Conservation (phyloP, 202 grass and related monocot genomes). For the Eragrostis tef region DNA sequence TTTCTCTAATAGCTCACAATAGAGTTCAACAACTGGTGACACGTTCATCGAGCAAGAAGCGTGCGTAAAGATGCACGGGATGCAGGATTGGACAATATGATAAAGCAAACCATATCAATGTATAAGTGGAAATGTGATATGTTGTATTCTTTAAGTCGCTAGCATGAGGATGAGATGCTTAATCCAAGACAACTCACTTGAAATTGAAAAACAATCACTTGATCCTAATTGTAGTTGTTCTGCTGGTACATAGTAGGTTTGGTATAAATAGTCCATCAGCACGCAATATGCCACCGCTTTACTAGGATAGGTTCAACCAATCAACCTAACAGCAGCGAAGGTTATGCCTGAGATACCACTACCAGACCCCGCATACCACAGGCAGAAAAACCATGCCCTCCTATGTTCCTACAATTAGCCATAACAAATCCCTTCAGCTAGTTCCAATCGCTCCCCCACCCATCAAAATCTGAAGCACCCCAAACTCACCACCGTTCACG, state of each 20-base stretch:
- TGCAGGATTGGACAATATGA: neutral
- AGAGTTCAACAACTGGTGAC: neutral
- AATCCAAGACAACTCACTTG: neutral
- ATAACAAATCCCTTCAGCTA: neutral
- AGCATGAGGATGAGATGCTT: neutral
- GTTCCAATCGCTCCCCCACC: constrained; percentile 13
- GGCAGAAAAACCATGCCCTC: neutral
- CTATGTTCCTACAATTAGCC: neutral
- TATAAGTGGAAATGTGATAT: neutral
- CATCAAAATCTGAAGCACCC: constrained; percentile 38
- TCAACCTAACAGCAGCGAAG: no score
- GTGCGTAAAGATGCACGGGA: neutral
- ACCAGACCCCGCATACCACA: neutral
- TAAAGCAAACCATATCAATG: neutral
- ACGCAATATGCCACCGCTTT: neutral
- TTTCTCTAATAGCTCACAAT: constrained; percentile 37
- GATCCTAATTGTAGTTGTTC: no score
- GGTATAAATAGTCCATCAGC: constrained; percentile 1
- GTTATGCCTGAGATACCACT: neutral
- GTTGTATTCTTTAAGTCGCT: neutral
- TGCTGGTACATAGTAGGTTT: neutral
- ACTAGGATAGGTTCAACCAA: neutral
- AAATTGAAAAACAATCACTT: neutral
- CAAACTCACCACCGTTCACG: neutral
- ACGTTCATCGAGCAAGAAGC: neutral